phyloP scores from a whole-genome alignment of 108 stramenopile genomes.

The Cyclotella distinguenda region DNA sequence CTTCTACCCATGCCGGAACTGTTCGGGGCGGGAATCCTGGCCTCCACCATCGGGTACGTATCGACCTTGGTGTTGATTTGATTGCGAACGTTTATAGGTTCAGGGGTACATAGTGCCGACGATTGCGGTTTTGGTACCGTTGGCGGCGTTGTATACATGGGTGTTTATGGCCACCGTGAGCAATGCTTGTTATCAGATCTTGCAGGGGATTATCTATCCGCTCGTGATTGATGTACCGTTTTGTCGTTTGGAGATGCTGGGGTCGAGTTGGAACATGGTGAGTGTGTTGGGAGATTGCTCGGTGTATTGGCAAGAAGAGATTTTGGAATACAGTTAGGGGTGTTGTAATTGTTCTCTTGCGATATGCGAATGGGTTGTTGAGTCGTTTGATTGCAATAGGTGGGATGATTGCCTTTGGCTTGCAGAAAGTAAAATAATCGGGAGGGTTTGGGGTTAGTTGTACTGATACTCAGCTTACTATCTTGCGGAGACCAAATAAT shows the following conservation, averaged over 20 bases:
- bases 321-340: conserved; percentile 16
- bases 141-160: conserved; percentile 73
- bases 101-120: conserved; percentile 55
- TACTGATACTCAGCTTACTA: neutral
- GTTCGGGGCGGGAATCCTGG: conserved; percentile 69
- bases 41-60: conserved; percentile 75
- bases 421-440: conserved; percentile 62
- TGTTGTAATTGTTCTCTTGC: conserved; percentile 44
- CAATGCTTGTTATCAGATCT: conserved; percentile 78
- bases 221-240: conserved; percentile 55
- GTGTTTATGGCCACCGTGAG: conserved; percentile 72
- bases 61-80: conserved; percentile 47
- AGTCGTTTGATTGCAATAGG: conserved; percentile 76
- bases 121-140: conserved; percentile 51
- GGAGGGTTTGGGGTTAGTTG: neutral
- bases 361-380: conserved; percentile 70
- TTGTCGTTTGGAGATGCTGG: conserved; percentile 15
- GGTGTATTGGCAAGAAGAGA: neutral
- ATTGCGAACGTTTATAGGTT: conserved; percentile 47
- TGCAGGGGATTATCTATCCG: conserved; percentile 81
- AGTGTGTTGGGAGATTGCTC: neutral
- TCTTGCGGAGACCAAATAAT: too few species aligned
- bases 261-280: neutral
- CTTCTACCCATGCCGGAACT: conserved; percentile 62
- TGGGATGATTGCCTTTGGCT: conserved; percentile 65